Conservation (phyloP, 2,329 filamentous ascomycete species). For the Ceratocystis albifundus region DNA sequence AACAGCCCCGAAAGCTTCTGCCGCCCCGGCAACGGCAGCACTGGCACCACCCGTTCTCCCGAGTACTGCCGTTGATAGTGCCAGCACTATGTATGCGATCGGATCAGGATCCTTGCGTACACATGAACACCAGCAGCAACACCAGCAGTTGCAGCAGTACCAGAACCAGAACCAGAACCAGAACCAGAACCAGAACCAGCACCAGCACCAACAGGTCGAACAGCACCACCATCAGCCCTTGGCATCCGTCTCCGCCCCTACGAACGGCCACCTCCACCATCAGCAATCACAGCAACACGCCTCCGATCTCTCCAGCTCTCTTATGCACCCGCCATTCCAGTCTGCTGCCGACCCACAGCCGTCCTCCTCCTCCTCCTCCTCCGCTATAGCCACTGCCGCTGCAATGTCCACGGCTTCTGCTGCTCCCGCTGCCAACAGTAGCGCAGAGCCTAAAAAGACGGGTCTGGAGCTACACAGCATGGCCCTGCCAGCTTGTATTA, state of each 20-base stretch:
- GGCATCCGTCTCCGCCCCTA: background rate
- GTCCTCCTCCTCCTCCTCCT: background rate
- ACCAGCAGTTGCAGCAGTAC: conserved; percentile 5
- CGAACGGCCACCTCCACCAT: conserved; percentile 6
- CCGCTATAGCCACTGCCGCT: conserved; percentile 13
- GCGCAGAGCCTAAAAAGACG: conserved; percentile 23
- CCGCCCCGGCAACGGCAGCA: background rate
- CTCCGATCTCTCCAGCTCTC: background rate
- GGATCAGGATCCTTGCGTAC: background rate
- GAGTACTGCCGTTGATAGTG: background rate
- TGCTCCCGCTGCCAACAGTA: background rate
- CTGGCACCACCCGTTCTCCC: background rate
- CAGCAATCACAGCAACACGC: conserved; percentile 18
- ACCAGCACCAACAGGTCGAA: conserved; percentile 4
- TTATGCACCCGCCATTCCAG: background rate
- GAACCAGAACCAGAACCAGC: conserved; percentile 4
- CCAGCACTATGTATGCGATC: conserved; percentile 3
- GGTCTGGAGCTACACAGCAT: conserved; percentile 48
- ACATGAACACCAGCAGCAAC: background rate
- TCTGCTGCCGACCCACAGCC: background rate
- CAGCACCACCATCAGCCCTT: background rate
- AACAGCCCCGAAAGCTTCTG: background rate
- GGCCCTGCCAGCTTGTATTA: conserved; percentile 65
- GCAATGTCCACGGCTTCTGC: background rate
- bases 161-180: background rate